phyloP scores from a whole-genome alignment of 257 asterid species.

The Linaria vulgaris region DNA sequence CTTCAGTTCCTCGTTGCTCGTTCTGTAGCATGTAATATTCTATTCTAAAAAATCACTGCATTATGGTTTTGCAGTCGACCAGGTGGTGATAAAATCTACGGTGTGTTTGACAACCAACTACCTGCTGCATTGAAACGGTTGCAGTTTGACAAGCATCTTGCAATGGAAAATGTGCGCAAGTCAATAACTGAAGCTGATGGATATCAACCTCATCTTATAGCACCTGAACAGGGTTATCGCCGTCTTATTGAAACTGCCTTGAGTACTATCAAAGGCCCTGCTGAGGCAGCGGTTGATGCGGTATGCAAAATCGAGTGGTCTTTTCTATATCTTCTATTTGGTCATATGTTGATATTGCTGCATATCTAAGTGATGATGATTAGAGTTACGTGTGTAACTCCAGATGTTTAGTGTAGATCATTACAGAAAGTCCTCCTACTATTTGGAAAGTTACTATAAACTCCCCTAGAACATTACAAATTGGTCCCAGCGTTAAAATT shows the following conservation, averaged over 20 bases:
- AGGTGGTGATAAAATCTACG: constrained; percentile 94
- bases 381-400: too few relatives aligned
- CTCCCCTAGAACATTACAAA: too few relatives aligned
- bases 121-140: constrained; percentile 97
- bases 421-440: too few relatives aligned
- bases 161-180: constrained; percentile 98
- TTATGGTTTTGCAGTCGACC: constrained; percentile 71
- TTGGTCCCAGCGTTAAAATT: too few relatives aligned
- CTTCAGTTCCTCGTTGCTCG: neutral
- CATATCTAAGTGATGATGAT: too few relatives aligned
- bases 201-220: constrained; percentile 98
- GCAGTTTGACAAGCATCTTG: constrained; percentile 96
- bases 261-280: constrained; percentile 89
- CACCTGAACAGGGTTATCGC: constrained; percentile 99
- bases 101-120: constrained; percentile 87
- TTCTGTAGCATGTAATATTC: neutral
- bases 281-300: constrained; percentile 97
- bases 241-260: constrained; percentile 94
- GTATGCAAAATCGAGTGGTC: too few relatives aligned
- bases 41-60: constrained; percentile 3
- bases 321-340: too few relatives aligned
- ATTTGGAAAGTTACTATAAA: too few relatives aligned
- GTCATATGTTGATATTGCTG: too few relatives aligned
- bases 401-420: too few relatives aligned
- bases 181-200: constrained; percentile 98